Base-by-base conservation (phyloP, 495 filamentous ascomycete species). In the Hypomontagnella submonticulosa region DNA sequence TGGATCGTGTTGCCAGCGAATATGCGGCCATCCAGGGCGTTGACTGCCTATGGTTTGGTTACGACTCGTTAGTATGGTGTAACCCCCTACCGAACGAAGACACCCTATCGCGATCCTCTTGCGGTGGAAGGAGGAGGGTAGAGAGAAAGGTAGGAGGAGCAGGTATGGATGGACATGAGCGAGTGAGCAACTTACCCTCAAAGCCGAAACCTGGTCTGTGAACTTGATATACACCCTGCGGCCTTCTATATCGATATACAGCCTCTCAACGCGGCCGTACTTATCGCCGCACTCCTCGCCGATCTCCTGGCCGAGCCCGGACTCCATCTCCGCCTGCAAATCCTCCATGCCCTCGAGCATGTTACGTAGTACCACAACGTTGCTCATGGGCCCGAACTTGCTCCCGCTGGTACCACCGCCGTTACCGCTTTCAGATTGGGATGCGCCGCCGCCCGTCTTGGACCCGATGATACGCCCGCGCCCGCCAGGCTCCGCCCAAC, bases 141-240 rank as follows among this genome's bases (percentile, higher is more conserved):
- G 3, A 11, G 36, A 4, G 3, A 11, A 13, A 8, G 36, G 23
- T 6, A 3, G 23, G 9, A 38, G 36, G n/a, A 3, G 2, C 15
- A n/a, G n/a, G n/a, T 34, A 50, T 9, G 30, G 19, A 10, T 15
- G 16, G 19, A 18, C 18, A 61, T 11, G 10, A 53, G 33, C 19
- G 6, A 27, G 37, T 13, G 12, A 19, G 15, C n/a, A 37, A 83
- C 88, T 76, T 80, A 94, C 92, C 78, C 91, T 83, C 57, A 97
- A 71, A 40, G 92, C 95, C 40, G 88, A 92, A 47, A 97, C 75
- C 68, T 85, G 84, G 61, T 87, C 89, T 0, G 88, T 91, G 71
- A 98, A 99, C 76, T 94, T 90, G 67, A 99, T 90, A 77, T 95
- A 99, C 12, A 98, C 94, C 15, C 83, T 77, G 10, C 78, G 74